Percentiles rank a stretch among this genome's conserved stretches.
phyloP scores from a whole-genome alignment of 2,329 filamentous ascomycete genomes.

The Aspergillus brunneoviolaceus region DNA sequence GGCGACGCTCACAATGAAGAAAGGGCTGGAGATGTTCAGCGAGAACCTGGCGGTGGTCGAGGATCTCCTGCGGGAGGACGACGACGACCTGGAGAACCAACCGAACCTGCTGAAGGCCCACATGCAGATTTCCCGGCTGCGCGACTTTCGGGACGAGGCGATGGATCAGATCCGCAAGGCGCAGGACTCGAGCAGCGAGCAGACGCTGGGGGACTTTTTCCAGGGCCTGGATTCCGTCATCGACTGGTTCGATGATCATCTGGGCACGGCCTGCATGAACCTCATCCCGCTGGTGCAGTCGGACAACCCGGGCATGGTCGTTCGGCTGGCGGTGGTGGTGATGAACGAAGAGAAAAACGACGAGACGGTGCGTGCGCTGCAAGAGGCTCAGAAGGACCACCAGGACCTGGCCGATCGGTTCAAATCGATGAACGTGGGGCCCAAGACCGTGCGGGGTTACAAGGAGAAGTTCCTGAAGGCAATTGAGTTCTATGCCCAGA shows the following conservation, averaged over 20 bases:
- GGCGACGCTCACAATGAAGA: constrained; percentile 89
- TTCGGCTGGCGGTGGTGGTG: constrained; percentile 86
- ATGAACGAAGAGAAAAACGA: constrained; percentile 97
- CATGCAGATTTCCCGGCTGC: constrained; percentile 84
- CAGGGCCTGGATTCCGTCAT: constrained; percentile 80
- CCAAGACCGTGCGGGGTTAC: constrained; percentile 89
- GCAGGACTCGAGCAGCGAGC: constrained; percentile 70
- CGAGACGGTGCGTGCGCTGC: constrained; percentile 82
- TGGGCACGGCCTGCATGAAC: constrained; percentile 84
- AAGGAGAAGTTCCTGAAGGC: constrained; percentile 91
- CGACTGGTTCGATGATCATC: constrained; percentile 93
- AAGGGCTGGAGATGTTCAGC: constrained; percentile 83
- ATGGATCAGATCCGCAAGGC: constrained; percentile 90
- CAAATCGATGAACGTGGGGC: constrained; percentile 91
- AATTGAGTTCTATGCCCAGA: constrained; percentile 70
- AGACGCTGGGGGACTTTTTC: constrained; percentile 88
- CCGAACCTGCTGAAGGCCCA: constrained; percentile 86
- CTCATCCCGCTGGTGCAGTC: constrained; percentile 82
- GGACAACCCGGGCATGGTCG: constrained; percentile 85
- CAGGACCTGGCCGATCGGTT: constrained; percentile 91
- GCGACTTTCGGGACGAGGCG: constrained; percentile 93
- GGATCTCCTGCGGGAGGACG: constrained; percentile 76
- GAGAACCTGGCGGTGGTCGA: constrained; percentile 74
- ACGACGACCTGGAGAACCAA: constrained; percentile 83
- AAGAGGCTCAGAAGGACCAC: constrained; percentile 93